Conservation (phyloP, 257 asterid species). For the Nicotiana obtusifolia region DNA sequence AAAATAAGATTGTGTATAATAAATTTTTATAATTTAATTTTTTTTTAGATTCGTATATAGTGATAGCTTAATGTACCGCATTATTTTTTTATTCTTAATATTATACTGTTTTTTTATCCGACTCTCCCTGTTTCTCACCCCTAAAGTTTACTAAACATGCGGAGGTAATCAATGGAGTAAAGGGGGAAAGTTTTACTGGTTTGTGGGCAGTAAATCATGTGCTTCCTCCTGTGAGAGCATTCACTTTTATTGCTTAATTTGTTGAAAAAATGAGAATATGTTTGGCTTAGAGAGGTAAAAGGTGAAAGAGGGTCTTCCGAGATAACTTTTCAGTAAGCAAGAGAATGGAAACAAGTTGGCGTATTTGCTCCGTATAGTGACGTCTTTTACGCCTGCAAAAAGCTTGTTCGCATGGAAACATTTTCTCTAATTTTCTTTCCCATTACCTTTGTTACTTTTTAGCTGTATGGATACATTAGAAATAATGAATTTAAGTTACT, state of each 20-base stretch:
- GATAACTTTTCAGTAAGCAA: conserved; percentile 32
- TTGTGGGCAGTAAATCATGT: conserved; percentile 6
- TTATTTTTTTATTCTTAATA: background rate
- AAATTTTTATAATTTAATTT: too few species aligned
- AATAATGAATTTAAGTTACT: too few species aligned
- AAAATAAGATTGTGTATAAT: too few species aligned
- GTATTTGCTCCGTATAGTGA: conserved; percentile 26
- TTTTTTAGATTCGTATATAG: too few species aligned
- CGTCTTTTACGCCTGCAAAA: conserved; percentile 20
- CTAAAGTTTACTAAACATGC: background rate
- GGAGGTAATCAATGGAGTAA: background rate
- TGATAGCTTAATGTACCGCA: rapidly evolving
- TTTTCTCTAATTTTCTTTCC: too few species aligned
- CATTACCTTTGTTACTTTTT: too few species aligned
- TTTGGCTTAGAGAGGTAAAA: conserved; percentile 15
- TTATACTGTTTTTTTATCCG: background rate
- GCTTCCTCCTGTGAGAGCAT: conserved; percentile 19
- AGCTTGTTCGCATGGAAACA: conserved; percentile 4
- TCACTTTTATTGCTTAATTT: background rate
- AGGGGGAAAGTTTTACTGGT: background rate
- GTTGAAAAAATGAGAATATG: background rate
- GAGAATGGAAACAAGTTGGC: conserved; percentile 24
- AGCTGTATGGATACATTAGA: too few species aligned
- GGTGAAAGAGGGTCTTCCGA: background rate
- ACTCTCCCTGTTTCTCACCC: background rate